A percentile compares a stretch with the other conserved stretches of the same genome.
phyloP scores from a whole-genome alignment of 805 yeast species.

The Lachancea kluyveri region DNA sequence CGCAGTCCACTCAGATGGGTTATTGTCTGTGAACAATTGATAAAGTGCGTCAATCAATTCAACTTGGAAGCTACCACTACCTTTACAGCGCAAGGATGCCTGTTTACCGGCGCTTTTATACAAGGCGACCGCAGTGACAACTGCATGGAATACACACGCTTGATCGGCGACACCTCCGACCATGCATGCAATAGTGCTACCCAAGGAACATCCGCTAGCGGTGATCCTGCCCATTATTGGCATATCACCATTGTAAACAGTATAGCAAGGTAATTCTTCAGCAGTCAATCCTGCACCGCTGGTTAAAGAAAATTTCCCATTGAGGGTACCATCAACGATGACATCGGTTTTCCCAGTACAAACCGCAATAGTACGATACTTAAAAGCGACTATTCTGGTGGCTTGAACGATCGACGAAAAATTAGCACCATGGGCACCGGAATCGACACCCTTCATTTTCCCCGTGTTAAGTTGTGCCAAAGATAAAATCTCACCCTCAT shows the following conservation, averaged over 20 bases:
- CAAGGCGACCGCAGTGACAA: conserved; percentile 46
- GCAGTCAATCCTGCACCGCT: conserved; percentile 12
- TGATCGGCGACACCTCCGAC: conserved; percentile 39
- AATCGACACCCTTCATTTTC: conserved; percentile 72
- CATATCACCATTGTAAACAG: conserved; percentile 49
- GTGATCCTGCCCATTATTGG: conserved; percentile 61
- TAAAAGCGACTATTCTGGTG: conserved; percentile 44
- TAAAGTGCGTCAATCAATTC: conserved; percentile 27
- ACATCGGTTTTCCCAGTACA: conserved; percentile 60
- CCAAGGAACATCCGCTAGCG: conserved; percentile 80
- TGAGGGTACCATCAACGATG: conserved; percentile 40
- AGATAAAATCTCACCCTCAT: conserved; percentile 69
- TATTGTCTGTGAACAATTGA: conserved; percentile 18
- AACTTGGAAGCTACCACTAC: conserved; percentile 32
- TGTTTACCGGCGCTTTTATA: conserved; percentile 57
- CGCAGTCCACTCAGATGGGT: conserved; percentile 25
- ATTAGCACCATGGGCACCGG: conserved; percentile 22
- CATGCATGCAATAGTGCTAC: conserved; percentile 59
- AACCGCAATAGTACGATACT: conserved; percentile 55
- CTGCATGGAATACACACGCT: conserved; percentile 37
- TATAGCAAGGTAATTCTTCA: conserved; percentile 25
- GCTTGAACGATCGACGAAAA: conserved; percentile 31
- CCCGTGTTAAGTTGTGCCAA: conserved; percentile 43
- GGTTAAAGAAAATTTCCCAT: conserved; percentile 18
- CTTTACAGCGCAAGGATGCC: conserved; percentile 39